These are phyloP conservation scores for Tetracladium setigerum DNA, from an alignment of 495 filamentous ascomycete genomes.

Conservation along the genomic window DNA sequence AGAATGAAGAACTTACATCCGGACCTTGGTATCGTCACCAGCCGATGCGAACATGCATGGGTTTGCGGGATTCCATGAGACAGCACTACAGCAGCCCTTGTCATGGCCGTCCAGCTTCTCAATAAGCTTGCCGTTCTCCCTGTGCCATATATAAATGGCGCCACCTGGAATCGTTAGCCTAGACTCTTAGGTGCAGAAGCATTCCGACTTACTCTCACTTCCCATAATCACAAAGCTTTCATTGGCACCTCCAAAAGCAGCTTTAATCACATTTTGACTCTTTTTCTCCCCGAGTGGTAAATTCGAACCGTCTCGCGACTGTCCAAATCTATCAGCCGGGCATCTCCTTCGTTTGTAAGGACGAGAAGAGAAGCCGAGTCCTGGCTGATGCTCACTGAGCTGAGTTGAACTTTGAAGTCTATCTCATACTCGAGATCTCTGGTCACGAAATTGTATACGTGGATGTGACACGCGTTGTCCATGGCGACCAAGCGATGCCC, in stretches of 20 bases:
- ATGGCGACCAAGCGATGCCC: conserved; percentile 72
- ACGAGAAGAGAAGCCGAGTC: conserved; percentile 78
- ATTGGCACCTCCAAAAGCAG: conserved; percentile 76
- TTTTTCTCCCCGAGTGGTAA: conserved; percentile 61
- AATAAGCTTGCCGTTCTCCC: conserved; percentile 65
- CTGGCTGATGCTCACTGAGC: conserved; percentile 70
- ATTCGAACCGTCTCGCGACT: conserved; percentile 61
- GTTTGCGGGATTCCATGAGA: conserved; percentile 81
- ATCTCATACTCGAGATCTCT: conserved; percentile 68
- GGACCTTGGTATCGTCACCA: conserved; percentile 78
- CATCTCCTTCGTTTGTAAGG: conserved; percentile 66
- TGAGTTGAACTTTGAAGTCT: conserved; percentile 55
- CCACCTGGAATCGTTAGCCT: conserved; percentile 48
- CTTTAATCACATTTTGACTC: conserved; percentile 67
- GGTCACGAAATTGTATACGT: conserved; percentile 75
- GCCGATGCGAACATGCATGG: conserved; percentile 84
- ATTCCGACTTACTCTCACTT: conserved; percentile 64
- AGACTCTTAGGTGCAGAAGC: not conserved
- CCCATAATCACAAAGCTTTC: conserved; percentile 89
- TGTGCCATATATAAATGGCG: conserved; percentile 82
- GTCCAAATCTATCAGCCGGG: conserved; percentile 69
- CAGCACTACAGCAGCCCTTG: conserved; percentile 76
- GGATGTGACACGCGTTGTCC: conserved; percentile 57
- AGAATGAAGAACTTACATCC: conserved; percentile 58
- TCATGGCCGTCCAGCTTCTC: conserved; percentile 69